Conservation (phyloP, 1,284 basidiomycete genomes). For the Cryptococcus sp. region DNA sequence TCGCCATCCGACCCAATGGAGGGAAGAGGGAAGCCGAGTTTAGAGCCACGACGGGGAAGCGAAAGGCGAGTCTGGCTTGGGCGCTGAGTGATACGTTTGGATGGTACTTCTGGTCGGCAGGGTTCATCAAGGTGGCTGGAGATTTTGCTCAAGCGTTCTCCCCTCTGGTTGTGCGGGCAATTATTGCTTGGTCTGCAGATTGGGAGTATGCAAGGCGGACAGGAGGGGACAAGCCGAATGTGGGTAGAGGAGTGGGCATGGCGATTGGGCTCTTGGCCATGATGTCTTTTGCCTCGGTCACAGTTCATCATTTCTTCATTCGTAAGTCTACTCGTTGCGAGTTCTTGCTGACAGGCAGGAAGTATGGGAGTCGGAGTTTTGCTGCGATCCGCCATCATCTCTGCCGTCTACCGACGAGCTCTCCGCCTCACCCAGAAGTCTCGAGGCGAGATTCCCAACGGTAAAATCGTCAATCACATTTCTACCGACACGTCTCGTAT, state of each 20-base stretch:
- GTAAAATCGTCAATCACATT: conserved; percentile 74
- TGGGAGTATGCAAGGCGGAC: conserved; percentile 56
- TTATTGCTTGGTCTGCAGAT: conserved; percentile 67
- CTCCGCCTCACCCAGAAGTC: conserved; percentile 73
- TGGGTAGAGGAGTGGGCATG: conserved; percentile 70
- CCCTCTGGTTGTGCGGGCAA: conserved; percentile 70
- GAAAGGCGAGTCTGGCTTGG: conserved; percentile 61
- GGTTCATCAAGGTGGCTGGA: conserved; percentile 66
- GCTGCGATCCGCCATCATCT: conserved; percentile 77
- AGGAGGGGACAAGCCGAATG: conserved; percentile 47
- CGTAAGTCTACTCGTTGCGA: conserved; percentile 18
- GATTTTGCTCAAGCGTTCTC: conserved; percentile 69
- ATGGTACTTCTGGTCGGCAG: conserved; percentile 75
- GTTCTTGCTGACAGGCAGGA: conserved; percentile 36
- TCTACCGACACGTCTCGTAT: conserved; percentile 76
- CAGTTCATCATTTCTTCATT: conserved; percentile 65
- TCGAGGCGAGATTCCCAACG: conserved; percentile 75
- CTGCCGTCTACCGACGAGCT: conserved; percentile 76
- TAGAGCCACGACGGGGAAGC: conserved; percentile 54
- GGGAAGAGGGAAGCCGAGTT: conserved; percentile 34
- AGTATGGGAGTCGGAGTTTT: conserved; percentile 70
- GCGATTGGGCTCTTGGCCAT: conserved; percentile 65
- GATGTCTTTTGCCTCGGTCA: conserved; percentile 63
- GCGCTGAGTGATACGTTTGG: conserved; percentile 77
- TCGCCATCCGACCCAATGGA: conserved; percentile 27